Evolutionary conservation across 345 rosid genomes (phyloP), one percentile per base, ranked within the genome.

Genomic region (Kernera saxatilis): DNA sequence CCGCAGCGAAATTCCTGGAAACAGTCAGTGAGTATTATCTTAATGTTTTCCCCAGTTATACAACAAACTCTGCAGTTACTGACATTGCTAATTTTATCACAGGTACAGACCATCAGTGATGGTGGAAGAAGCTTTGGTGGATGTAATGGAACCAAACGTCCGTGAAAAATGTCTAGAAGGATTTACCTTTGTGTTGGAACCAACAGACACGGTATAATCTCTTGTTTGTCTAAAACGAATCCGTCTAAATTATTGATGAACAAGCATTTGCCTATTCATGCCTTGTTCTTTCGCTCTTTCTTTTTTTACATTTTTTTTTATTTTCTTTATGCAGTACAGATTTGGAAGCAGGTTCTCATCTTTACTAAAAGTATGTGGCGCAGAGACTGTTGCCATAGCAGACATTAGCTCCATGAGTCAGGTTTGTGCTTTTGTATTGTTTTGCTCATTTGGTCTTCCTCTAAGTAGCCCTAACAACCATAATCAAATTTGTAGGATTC

Each of bases 91-190:
- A 60, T 29, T 23, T 26, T 17, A 19, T 15, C 26, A 12, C 76
- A 93, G 98, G 54, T 78, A 80, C 76, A 36, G 78, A 74, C 91
- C 92, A 57, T 82, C 82, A 23, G 74, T 91, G 45, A 74, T 72
- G 17, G 78, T 91, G 41, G 93, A 83, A 69, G 96, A 91, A 69
- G 77, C 59, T 35, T 68, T 84, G 32, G 79, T 91, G 76, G 79
- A 91, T 82, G 78, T 89, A 77, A 78, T 51, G 14, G 96, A 91
- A 40, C 71, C 82, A 50, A 79, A 67, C 67, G 45, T 84, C 65
- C 89, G 91, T 67, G 88, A 86, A 69, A 84, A 74, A 45, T 91
- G 94, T 82, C 76, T 93, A 74, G 67, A 80, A 69, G 88, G 88
- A 71, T 89, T 79, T 72, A 79, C 87, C 10, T 91, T 83, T 82